Evolutionary conservation across 2,329 filamentous ascomycete genomes (phyloP), one percentile per base, ranked within the genome.

Genomic region (Parafenestella ontariensis): DNA sequence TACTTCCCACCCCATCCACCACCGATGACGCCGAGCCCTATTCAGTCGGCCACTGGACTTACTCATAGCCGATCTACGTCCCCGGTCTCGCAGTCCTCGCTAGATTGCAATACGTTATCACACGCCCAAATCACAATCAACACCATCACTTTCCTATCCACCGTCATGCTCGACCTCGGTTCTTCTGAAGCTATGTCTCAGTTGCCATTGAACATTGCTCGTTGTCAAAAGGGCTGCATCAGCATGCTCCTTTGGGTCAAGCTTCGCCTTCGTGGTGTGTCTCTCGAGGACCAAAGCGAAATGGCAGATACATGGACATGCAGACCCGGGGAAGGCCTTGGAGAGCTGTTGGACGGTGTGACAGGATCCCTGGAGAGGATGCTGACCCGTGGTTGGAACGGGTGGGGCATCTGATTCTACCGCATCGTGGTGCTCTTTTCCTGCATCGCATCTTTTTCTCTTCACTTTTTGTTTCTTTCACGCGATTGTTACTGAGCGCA

Each of bases 191-290:
- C 62, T 9, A 34, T 58, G 3, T 44, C 56, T 0, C 62, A 65
- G 8, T 61, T 58, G 56, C 62, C 62, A n/a, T 45, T 52, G 3
- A 61, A 71, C 24, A 34, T 70, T 6, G 39, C 43, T 1, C 58
- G 66, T 15, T 70, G 68, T 52, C 68, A 73, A 44, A 60, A 61
- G 3, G 72, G 73, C 34, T 71, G 69, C 24, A 55, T 50, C 6
- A 70, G 67, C 17, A 43, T 74, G 21, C 58, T 74, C 11, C 65
- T 68, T 6, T 76, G 72, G 72, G 63, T 68, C 1, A 74, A 74
- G 48, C 65, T 71, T 43, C 58, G 64, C 2, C 49, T 75, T 1
- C 66, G 65, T 15, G 65, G 61, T 34, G 59, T 59, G 1, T 23
- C 59, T 13, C 36, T 62, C 0, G 66, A 70, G 2, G 58, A 55